Evolutionary conservation across 441 rosid genomes (phyloP), one percentile per base, ranked within the genome.

Genomic region (Arabidopsis lyrata): DNA sequence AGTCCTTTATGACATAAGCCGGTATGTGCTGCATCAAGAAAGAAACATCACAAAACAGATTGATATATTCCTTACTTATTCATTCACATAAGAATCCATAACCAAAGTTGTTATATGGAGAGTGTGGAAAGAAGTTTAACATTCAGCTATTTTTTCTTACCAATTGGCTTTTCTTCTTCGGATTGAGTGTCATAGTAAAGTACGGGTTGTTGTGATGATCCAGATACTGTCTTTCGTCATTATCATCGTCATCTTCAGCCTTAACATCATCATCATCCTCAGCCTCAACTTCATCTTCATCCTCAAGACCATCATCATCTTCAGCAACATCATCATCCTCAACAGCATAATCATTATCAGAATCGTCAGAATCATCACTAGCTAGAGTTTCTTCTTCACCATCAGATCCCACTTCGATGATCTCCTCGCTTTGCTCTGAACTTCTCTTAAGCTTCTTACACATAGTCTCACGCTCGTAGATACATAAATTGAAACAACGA

Each of bases 141-240:
- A 49, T 50, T 61, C 50, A 41, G 11, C 27, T 24, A 2, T 3
- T 54, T 35, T 42, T 29, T 29, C 53, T 74, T 47, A 74, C 78
- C 67, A 74, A 3, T 57, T 58, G 72, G 67, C 72, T 66, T 49
- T 14, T 58, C 61, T 15, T 66, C 16, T 58, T 74, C 3, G 61
- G 78, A 8, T 66, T 57, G 29, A 57, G 39, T 3, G 0, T 57
- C 20, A 39, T 11, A 3, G n/a, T 16, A 39, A 74, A 74, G 35
- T 12, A 66, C 0, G 77, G 61, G 36, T 58, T 74, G 2, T 12
- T 13, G 16, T 10, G 44, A 48, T 66, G 54, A 66, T 74, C 72
- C 27, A 74, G 35, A 58, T 47, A 74, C 50, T 41, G 14, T 29
- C 50, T 58, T 0, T 44, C 27, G 53, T 72, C 70, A 42, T 14